Conservation (phyloP, 1,284 basidiomycete genomes). For the Lentinula novae-zelandiae region DNA sequence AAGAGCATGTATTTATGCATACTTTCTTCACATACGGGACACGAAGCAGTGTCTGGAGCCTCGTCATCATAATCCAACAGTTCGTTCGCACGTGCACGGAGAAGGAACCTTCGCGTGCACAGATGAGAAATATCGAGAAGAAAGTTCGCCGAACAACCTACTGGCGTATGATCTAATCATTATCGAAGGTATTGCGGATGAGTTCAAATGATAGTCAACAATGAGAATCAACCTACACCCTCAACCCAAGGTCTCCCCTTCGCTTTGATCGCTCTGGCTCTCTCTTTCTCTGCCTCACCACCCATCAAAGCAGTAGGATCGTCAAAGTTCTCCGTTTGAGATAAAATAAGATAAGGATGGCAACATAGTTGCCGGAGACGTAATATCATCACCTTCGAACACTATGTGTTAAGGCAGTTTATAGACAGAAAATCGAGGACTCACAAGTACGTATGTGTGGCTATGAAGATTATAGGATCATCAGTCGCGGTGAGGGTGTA, state of each 20-base stretch:
- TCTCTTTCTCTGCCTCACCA: conserved; percentile 48
- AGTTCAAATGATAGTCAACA: conserved; percentile 9
- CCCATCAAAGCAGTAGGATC: conserved; percentile 48
- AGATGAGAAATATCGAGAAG: background rate
- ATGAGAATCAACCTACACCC: conserved; percentile 28
- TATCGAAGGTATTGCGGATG: conserved; percentile 32
- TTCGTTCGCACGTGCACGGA: conserved; percentile 37
- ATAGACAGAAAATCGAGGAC: conserved; percentile 6
- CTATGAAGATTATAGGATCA: conserved; percentile 25
- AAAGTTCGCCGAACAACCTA: background rate
- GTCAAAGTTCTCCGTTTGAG: conserved; percentile 39
- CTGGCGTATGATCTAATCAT: conserved; percentile 22
- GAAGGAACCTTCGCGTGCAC: conserved; percentile 33
- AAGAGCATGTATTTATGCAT: conserved; percentile 17
- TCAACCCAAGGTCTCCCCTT: conserved; percentile 54
- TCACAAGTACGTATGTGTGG: conserved; percentile 45
- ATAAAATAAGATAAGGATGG: conserved; percentile 60
- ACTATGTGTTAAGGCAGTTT: conserved; percentile 1
- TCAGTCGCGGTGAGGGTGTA: conserved; percentile 1
- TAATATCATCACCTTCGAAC: conserved; percentile 53
- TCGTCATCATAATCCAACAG: conserved; percentile 9
- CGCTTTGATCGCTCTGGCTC: conserved; percentile 48
- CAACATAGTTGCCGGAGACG: conserved; percentile 66
- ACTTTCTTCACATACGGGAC: conserved; percentile 57
- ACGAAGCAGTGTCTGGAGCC: conserved; percentile 24